A percentile compares a stretch with the other conserved stretches of the same genome.
phyloP scores from a whole-genome alignment of 768 basidiomycete species.

The Mycena floridula region DNA sequence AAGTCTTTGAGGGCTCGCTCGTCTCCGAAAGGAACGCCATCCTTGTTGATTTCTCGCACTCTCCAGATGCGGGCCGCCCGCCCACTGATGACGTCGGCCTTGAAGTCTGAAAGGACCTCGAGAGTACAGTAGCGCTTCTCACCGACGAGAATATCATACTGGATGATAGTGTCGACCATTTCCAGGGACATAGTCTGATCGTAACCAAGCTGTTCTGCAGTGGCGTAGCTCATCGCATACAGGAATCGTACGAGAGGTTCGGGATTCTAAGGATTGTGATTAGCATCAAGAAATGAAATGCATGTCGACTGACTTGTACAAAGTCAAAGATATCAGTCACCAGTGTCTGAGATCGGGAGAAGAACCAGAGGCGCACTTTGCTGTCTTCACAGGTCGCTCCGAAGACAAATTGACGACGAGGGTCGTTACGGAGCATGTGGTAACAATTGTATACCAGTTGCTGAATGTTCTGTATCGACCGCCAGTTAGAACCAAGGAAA shows the following conservation, averaged over 20 bases:
- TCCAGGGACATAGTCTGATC: slow-evolving; percentile 7
- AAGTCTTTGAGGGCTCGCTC: background rate
- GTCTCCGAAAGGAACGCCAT: background rate
- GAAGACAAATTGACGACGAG: too few relatives aligned
- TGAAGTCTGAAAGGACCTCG: background rate
- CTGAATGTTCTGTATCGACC: too few relatives aligned
- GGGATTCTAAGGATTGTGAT: too few relatives aligned
- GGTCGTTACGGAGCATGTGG: too few relatives aligned
- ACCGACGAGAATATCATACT: slow-evolving; percentile 6
- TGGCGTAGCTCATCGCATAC: slow-evolving; percentile 4
- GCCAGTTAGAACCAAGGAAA: too few relatives aligned
- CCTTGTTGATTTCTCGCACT: background rate
- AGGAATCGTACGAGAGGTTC: background rate
- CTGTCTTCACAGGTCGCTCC: too few relatives aligned
- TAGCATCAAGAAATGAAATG: too few relatives aligned
- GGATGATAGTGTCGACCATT: background rate
- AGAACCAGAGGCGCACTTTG: too few relatives aligned
- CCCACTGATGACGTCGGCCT: slow-evolving; percentile 1
- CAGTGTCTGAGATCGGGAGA: too few relatives aligned
- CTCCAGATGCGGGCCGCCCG: slow-evolving; percentile 9
- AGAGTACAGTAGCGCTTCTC: slow-evolving; percentile 1
- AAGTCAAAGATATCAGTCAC: too few relatives aligned
- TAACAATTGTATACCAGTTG: too few relatives aligned
- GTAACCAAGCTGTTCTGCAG: slow-evolving; percentile 6
- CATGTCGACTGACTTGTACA: too few relatives aligned